A percentile compares a stretch with the other conserved stretches of the same genome.
Conservation (phyloP, 768 basidiomycete species). For the Mycena sanguinolenta region DNA sequence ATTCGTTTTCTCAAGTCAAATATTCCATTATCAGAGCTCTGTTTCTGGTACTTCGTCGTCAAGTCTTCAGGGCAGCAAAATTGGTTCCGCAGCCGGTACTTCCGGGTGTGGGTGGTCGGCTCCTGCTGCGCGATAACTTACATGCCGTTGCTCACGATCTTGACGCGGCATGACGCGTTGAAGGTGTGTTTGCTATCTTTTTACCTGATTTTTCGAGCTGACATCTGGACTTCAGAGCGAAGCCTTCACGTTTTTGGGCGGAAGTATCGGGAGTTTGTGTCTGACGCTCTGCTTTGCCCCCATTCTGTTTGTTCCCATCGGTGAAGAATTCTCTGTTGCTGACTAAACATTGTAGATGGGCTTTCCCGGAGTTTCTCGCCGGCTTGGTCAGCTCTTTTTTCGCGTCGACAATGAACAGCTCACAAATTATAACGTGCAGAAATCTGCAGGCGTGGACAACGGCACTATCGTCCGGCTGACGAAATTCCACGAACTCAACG, state of each 20-base stretch:
- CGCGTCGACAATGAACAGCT: neutral
- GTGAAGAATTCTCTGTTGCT: constrained; percentile 7
- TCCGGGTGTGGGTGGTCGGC: constrained; percentile 79
- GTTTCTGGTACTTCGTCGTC: constrained; percentile 90
- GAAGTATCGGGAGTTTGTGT: constrained; percentile 76
- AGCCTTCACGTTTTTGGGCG: constrained; percentile 77
- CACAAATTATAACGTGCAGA: constrained; percentile 51
- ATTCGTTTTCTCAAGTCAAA: constrained; percentile 14
- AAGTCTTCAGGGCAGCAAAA: constrained; percentile 74
- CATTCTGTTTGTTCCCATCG: constrained; percentile 64
- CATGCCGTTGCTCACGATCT: constrained; percentile 78
- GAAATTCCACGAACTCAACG: constrained; percentile 87
- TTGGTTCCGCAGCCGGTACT: constrained; percentile 84
- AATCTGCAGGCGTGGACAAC: constrained; percentile 70
- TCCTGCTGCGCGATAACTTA: constrained; percentile 70
- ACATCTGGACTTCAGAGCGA: constrained; percentile 62
- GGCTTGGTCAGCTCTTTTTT: constrained; percentile 61
- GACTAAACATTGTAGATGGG: constrained; percentile 56
- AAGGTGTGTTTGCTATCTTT: constrained; percentile 58
- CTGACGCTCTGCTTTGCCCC: constrained; percentile 83
- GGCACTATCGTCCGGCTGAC: constrained; percentile 77
- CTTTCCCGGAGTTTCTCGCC: constrained; percentile 74
- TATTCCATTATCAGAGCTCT: constrained; percentile 70
- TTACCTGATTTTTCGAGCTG: neutral
- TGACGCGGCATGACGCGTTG: constrained; percentile 69